Base-by-base conservation (phyloP, 1,284 basidiomycete genomes). In the Cutaneotrichosporon spelunceum region DNA sequence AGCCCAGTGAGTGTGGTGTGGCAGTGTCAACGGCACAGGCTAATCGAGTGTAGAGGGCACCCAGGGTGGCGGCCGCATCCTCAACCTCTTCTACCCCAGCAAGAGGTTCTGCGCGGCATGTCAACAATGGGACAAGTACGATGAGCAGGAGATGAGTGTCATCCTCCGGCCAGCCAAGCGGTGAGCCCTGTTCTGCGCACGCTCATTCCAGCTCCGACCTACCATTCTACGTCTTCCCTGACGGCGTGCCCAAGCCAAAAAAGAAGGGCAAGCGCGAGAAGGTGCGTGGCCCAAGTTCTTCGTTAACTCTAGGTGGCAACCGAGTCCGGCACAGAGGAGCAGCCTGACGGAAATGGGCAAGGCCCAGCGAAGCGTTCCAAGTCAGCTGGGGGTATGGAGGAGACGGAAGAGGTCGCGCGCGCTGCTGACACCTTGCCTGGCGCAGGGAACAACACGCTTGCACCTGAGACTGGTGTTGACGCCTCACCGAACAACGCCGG, bases 41-140 rank as follows among this genome's bases (percentile, higher is more conserved):
- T 70, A 61, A 73, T 61, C 2, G 23, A 5, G 61, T 62, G 53
- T 59, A 36, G 57, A 77, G 77, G 69, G 69, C 59, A 64, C 68
- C 5, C 34, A 21, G 26, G 52, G 33, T 66, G 78, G 71, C 1
- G 78, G 72, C 3, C 85, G 93, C 67, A 88, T 86, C 73, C 83
- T 99, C 64, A 96, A 99, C 78, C 93, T 99, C 62, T 96, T 93
- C 62, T 98, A 94, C 80, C 94, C 96, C 2, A 97, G 93, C 6
- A 90, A 88, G 44, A 91, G 97, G 72, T 99, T 99, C 76, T 92
- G 89, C n/a, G 90, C 93, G 72, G 84, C 91, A 60, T 93, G 95
- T 72, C 96, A 95, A 78, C 82, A 87, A 80, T 99, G 96, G 94
- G 95, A 98, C 72, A 90, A 90, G 77, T 99, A 89, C 72, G 91